Base-by-base conservation (phyloP, 768 basidiomycete species). In the Mycena polygramma region DNA sequence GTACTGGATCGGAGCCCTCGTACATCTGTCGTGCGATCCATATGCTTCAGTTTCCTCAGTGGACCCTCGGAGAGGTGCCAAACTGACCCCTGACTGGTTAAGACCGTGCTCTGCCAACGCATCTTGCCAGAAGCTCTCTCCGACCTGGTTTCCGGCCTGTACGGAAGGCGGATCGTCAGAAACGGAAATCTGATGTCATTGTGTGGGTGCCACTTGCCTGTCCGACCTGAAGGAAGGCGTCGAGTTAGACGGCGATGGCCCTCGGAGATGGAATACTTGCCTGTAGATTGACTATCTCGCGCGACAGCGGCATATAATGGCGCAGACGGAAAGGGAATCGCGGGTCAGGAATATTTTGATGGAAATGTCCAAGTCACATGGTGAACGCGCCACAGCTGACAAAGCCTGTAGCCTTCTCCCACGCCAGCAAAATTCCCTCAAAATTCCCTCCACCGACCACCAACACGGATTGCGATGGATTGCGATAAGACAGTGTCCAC, bases 101-200 rank as follows among this genome's bases (percentile, higher is more conserved):
- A 96, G 84, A 0, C 95, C 95, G 79, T 96, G 95, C 81, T 96
- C 94, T 19, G 90, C 88, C 26, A 98, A 86, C 66, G 97, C 88
- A 87, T 92, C 91, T 69, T 91, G 85, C 96, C 96, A 98, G 80
- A 97, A 99, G 53, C 87, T 87, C 75, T 94, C 93, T 61, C 95
- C 95, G 52, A 94, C 88, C 81, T 91, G 91, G 75, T 92, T 92
- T 72, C 92, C 90, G 36, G 92, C 92, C 89, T 91, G 58, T 53
- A 69, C 70, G 70, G 60, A 63, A 36, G 17, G 53, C 57, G 45
- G 63, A 53, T 65, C 57, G 57, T 63, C 35, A 39, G 24, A 69
- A 60, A 66, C 7, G 55, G 68, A 70, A 64, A 68, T 69, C 41
- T 70, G 63, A 57, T 76, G 79, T 81, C 77, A 84, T 82, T 76